These are phyloP conservation scores for Neophaeococcomyces aloes DNA, from an alignment of 2,329 filamentous ascomycete genomes.

Conservation along the genomic window DNA sequence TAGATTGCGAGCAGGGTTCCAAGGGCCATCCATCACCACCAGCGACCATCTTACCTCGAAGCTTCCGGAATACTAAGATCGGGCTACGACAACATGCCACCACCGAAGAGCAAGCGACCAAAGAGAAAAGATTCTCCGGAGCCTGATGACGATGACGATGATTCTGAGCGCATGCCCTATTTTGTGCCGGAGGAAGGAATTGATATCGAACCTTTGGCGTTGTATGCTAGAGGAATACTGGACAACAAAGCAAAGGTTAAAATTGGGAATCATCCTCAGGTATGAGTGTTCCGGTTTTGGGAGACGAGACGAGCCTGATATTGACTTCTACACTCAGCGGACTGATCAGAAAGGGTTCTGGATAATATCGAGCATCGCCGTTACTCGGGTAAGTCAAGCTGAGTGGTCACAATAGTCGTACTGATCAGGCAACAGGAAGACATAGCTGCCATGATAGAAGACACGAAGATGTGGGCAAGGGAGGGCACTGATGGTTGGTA, in stretches of 20 bases:
- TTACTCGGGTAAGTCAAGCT: not conserved
- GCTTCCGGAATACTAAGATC: no score
- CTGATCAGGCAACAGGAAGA: conserved; percentile 4
- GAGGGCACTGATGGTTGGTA: conserved; percentile 1
- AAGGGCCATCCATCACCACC: not conserved
- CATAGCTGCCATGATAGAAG: conserved; percentile 7
- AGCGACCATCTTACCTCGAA: not conserved
- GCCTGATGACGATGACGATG: conserved; percentile 4
- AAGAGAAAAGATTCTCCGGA: conserved; percentile 3
- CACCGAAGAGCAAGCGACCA: not conserved
- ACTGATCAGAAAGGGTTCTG: conserved; percentile 7
- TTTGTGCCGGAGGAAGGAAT: conserved; percentile 8
- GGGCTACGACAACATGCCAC: not conserved
- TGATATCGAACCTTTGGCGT: conserved; percentile 7
- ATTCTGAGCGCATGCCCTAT: conserved; percentile 5
- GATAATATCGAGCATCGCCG: conserved; percentile 4
- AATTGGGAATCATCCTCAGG: conserved; percentile 6
- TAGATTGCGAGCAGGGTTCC: not conserved
- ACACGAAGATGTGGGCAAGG: conserved; percentile 5
- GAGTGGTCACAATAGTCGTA: no score
- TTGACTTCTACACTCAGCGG: not conserved
- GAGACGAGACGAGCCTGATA: not conserved
- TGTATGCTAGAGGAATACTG: conserved; percentile 5
- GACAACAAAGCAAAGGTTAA: conserved; percentile 4
- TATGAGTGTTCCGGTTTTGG: not conserved